phyloP scores from a whole-genome alignment of 2,329 filamentous ascomycete species.

The Aspergillus jensenii region DNA sequence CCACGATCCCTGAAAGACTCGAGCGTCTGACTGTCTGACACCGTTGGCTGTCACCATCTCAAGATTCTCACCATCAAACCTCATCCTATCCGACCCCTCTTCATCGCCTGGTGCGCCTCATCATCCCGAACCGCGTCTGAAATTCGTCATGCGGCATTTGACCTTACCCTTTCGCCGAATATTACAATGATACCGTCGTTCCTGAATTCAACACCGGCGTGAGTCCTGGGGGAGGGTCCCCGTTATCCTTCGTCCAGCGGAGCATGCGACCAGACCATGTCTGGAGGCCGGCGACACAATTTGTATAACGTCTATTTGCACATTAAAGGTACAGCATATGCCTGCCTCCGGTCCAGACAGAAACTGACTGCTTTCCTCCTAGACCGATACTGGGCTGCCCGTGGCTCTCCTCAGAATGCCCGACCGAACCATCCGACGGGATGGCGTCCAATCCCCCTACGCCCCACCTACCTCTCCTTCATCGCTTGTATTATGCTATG shows the following conservation, averaged over 20 bases:
- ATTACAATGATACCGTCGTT: conserved; percentile 4
- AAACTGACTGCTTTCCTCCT: neutral
- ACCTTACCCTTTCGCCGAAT: neutral
- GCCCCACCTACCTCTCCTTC: conserved; percentile 28
- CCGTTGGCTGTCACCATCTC: neutral
- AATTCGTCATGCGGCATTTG: neutral
- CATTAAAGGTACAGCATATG: conserved; percentile 9
- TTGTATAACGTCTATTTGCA: conserved; percentile 16
- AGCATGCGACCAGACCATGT: conserved; percentile 21
- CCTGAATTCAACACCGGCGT: conserved; percentile 1
- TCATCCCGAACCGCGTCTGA: neutral
- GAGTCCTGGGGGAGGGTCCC: conserved; percentile 5
- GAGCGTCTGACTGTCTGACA: neutral
- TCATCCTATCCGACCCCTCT: neutral
- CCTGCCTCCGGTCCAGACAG: neutral
- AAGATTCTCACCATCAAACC: neutral
- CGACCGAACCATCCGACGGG: conserved; percentile 11
- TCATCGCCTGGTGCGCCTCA: conserved; percentile 3
- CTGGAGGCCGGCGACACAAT: conserved; percentile 12
- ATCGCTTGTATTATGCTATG: conserved; percentile 23
- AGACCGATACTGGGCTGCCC: conserved; percentile 13
- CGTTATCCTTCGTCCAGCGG: conserved; percentile 9
- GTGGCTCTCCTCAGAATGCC: conserved; percentile 9
- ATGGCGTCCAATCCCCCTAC: conserved; percentile 36
- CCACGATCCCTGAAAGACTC: conserved; percentile 4